Evolutionary conservation across 1,139 yeast genomes (phyloP), one percentile per base, ranked within the genome.

Genomic region (Lodderomyces parapsilosis): DNA sequence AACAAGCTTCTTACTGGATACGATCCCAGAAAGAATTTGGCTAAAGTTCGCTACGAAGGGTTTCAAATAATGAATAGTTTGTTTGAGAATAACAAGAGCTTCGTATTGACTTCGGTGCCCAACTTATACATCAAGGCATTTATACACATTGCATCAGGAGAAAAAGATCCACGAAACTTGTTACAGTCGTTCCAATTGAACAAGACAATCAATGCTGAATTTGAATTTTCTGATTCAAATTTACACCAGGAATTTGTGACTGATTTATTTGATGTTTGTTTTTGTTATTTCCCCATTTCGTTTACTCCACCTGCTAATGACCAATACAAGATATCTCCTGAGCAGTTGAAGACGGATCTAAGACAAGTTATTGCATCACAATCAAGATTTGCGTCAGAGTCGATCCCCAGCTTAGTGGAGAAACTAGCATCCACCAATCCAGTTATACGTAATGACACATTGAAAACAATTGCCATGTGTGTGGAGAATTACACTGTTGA

Each of bases 221-320:
- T 86, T 38, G 59, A 64, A 1, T 71, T 81, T 41, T 19, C 15
- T 18, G 38, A 37, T 19, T 68, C 70, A 31, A 83, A 83, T 48
- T 49, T 55, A n/a, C 71, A 70, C 43, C 59, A 61, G 43, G 59
- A 54, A 39, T 60, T 56, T 41, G 46, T 71, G 35, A 59, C 63
- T 28, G 89, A 87, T 22, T 62, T 93, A 46, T 93, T 91, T 58
- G 99, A 94, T 59, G 81, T 87, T 30, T 75, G 90, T 33, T 93
- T 93, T 59, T 93, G 99, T 62, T 94, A 94, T 65, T 94, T 91
- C 65, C 99, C 99, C 4, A 91, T 94, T 42, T 86, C 97, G 1
- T 94, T 94, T 65, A 84, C 83, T 47, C 97, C 99, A 1, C 96
- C 98, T 1, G 81, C 86, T 46, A 84, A 87, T 58, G 96, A 91